Evolutionary conservation across 768 basidiomycete genomes (phyloP), one percentile per base, ranked within the genome.

Genomic region (Psilocybe subaeruginosa): DNA sequence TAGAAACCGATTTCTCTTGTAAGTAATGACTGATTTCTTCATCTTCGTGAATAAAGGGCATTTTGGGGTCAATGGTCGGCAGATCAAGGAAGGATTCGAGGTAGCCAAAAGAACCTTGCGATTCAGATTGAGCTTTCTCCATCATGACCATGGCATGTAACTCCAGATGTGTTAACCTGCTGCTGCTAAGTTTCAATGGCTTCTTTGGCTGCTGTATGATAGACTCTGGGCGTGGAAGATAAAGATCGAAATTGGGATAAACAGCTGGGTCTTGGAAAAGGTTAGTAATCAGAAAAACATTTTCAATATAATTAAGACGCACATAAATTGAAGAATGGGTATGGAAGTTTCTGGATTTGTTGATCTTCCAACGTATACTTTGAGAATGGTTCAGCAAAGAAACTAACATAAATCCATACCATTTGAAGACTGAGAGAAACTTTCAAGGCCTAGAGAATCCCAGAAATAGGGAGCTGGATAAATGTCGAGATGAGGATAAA

Each of bases 141-240:
- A 75, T 77, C 73, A 74, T 74, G 47, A 75, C 79, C 64, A 74
- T 72, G 1, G 75, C 74, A 66, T 76, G 74, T 5, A 76, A 62
- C 56, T 74, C 73, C 17, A 69, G 67, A 60, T 76, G 76, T 3
- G 76, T 75, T 37, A 75, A 65, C 33, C 75, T 68, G 48, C 70
- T 71, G 35, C 69, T 71, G 35, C 64, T 68, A 16, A 56, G 50
- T 43, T 59, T 59, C 12, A 51, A 48, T 51, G 17, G 23, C 43
- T 16, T 56, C 17, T 54, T 61, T 16, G 45, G 41, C 12, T 46
- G 63, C n/a, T 48, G 35, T 31, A 51, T 23, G 27, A 54, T 33
- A 14, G 17, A 12, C 3, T 58, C 31, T 11, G 46, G 52, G 19
- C 54, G 41, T 54, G 63, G 30, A 41, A 54, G 68, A 54, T 70